These are phyloP conservation scores for Phytophthora hibernalis DNA, from an alignment of 352 stramenopile species.

Conservation along the genomic window DNA sequence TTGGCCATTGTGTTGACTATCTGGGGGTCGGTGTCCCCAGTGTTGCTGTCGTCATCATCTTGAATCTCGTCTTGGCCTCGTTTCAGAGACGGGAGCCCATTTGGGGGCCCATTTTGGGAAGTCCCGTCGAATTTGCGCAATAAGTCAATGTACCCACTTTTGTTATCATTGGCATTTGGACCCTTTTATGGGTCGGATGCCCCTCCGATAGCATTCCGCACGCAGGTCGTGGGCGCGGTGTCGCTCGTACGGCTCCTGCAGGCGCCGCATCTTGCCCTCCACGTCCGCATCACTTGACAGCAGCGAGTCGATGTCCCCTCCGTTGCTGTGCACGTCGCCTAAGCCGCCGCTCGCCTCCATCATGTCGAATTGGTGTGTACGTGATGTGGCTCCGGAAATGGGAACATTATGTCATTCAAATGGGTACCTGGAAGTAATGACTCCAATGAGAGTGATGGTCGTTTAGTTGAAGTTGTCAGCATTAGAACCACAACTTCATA, in stretches of 20 bases:
- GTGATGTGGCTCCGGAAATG: neutral
- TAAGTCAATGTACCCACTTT: slow-evolving; percentile 79
- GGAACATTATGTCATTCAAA: neutral
- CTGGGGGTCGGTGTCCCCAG: slow-evolving; percentile 26
- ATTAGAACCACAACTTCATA: too few species aligned
- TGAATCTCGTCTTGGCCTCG: slow-evolving; percentile 35
- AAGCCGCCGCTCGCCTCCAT: slow-evolving; percentile 35
- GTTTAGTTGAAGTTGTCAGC: slow-evolving; percentile 8
- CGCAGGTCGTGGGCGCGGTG: slow-evolving; percentile 78
- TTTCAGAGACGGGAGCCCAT: slow-evolving; percentile 23
- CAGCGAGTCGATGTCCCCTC: slow-evolving; percentile 75
- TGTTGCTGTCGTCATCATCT: slow-evolving; percentile 28
- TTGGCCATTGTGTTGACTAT: slow-evolving; percentile 41
- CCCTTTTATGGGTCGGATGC: slow-evolving; percentile 83
- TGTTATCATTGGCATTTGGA: slow-evolving; percentile 87
- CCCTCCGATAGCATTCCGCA: slow-evolving; percentile 81
- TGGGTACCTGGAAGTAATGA: neutral
- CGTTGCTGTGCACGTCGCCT: slow-evolving; percentile 54
- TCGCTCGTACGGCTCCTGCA: slow-evolving; percentile 78
- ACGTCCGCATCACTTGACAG: slow-evolving; percentile 49
- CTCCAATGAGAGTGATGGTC: neutral
- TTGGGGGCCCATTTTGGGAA: slow-evolving; percentile 15
- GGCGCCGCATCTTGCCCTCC: slow-evolving; percentile 44
- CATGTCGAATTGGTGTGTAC: neutral
- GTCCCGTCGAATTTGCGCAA: slow-evolving; percentile 68